phyloP scores from a whole-genome alignment of 352 stramenopile genomes.

The Phytophthora cryptogea region DNA sequence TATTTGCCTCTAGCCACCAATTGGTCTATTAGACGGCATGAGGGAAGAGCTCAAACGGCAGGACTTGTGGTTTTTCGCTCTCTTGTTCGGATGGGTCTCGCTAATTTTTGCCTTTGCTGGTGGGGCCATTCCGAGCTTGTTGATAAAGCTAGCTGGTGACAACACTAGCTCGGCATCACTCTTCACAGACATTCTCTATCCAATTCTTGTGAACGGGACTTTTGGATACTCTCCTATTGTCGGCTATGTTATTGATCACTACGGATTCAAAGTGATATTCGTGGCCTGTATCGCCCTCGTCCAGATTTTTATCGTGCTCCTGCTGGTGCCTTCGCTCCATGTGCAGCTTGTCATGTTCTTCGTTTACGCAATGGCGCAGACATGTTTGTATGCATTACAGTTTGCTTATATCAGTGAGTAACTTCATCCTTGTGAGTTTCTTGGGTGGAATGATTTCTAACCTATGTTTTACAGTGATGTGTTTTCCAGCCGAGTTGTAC shows the following conservation, averaged over 20 bases:
- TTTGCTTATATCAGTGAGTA: constrained; percentile 86
- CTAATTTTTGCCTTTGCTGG: constrained; percentile 81
- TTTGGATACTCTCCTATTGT: constrained; percentile 80
- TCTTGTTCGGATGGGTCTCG: constrained; percentile 84
- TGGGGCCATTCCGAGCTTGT: constrained; percentile 73
- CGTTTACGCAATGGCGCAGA: constrained; percentile 77
- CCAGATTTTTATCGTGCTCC: constrained; percentile 65
- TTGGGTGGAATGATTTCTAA: constrained; percentile 5
- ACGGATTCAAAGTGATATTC: constrained; percentile 83
- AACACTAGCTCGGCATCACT: constrained; percentile 36
- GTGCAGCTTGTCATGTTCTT: constrained; percentile 72
- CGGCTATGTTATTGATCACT: constrained; percentile 77
- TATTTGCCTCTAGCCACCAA: constrained; percentile 46
- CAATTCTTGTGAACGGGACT: constrained; percentile 77
- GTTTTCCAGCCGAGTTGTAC: constrained; percentile 75
- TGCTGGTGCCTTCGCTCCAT: constrained; percentile 63
- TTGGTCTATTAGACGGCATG: constrained; percentile 62
- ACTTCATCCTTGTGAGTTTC: background rate
- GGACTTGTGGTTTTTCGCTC: constrained; percentile 80
- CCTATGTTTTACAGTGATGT: constrained; percentile 60
- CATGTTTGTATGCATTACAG: constrained; percentile 78
- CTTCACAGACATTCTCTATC: constrained; percentile 78
- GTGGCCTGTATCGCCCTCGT: constrained; percentile 61
- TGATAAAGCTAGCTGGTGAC: constrained; percentile 43
- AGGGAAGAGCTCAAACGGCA: constrained; percentile 48